These are phyloP conservation scores for Erysiphe pulchra DNA, from an alignment of 2,329 filamentous ascomycete genomes.

Conservation along the genomic window DNA sequence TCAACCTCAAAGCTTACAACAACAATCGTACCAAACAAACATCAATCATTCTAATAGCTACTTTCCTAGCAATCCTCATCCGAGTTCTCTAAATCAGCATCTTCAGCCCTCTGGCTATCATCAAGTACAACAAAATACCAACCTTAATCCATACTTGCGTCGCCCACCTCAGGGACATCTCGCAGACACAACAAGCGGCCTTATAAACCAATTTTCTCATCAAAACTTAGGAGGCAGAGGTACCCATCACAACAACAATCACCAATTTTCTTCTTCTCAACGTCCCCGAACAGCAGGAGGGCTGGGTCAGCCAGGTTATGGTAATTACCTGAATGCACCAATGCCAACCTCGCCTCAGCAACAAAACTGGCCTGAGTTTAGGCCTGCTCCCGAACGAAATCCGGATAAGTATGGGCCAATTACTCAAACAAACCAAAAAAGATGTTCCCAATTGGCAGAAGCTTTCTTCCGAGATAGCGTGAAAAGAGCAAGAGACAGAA, in stretches of 20 bases:
- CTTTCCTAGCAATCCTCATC: conserved; percentile 35
- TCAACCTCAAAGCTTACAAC: conserved; percentile 9
- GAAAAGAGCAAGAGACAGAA: conserved; percentile 79
- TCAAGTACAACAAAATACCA: conserved; percentile 26
- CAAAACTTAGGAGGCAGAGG: conserved; percentile 65
- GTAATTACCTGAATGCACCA: conserved; percentile 40
- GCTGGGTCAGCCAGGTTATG: conserved; percentile 35
- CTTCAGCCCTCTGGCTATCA: conserved; percentile 22
- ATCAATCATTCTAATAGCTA: conserved; percentile 24
- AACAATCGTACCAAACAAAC: conserved; percentile 18
- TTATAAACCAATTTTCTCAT: conserved; percentile 90
- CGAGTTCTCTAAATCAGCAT: conserved; percentile 14
- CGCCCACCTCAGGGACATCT: conserved; percentile 28
- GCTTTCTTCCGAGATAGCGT: conserved; percentile 99
- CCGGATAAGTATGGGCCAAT: conserved; percentile 48
- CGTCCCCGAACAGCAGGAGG: conserved; percentile 68
- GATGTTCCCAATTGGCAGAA: conserved; percentile 43
- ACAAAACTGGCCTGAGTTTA: conserved; percentile 40
- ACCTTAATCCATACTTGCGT: conserved; percentile 19
- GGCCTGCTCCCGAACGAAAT: conserved; percentile 60
- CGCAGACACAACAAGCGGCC: conserved; percentile 69
- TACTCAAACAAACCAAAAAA: conserved; percentile 44
- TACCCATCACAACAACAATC: conserved; percentile 40
- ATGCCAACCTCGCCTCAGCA: conserved; percentile 31
- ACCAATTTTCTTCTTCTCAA: conserved; percentile 37